Evolutionary conservation across 139 green algal genomes (phyloP), one percentile per base, ranked within the genome.

Genomic region (Bryopsis sp.): DNA sequence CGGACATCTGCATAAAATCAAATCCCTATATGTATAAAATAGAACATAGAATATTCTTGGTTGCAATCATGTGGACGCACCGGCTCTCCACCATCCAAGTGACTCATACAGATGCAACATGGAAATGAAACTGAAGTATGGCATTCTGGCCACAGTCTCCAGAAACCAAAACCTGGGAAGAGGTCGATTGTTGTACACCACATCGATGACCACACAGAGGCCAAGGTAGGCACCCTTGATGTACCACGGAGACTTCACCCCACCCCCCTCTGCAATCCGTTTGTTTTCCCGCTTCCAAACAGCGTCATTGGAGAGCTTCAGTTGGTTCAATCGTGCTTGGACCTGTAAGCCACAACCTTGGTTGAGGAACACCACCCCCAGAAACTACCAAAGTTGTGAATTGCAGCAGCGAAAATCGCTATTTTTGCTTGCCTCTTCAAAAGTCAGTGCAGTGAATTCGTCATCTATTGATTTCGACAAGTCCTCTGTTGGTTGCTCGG

Each of bases 61-160:
- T n/a, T n/a, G n/a, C n/a, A n/a, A n/a, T n/a, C n/a, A n/a, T n/a
- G n/a, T n/a, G 15, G 38, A 70, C 43, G 35, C 64, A 3, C 79
- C 77, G 19, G 84, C 84, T 4, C 88, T 77, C 88, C 87, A 96
- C 89, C 87, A 92, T 71, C 89, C 89, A 11, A 96, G 74, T n/a
- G 70, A 80, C 80, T 95, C 89, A 71, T 95, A 95, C 28, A 97
- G 71, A 78, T 97, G 92, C 75, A 97, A 83, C 81, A 95, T 91
- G 54, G 82, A 90, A 76, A 96, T 94, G 79, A 92, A 97, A 57
- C 80, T 86, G 76, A 97, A 97, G 83, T 98, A 98, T 0, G 92
- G 93, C 85, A 97, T 97, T 60, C 93, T 82, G 0, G 93, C 79
- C 32, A 95, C 85, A 0, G 78, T 88, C 79, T 97, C 93, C 50